A percentile compares a stretch with the other conserved stretches of the same genome.
Evolutionary conservation across 305 asterid genomes (phyloP).

Genomic region (Euphrasia arctica): DNA sequence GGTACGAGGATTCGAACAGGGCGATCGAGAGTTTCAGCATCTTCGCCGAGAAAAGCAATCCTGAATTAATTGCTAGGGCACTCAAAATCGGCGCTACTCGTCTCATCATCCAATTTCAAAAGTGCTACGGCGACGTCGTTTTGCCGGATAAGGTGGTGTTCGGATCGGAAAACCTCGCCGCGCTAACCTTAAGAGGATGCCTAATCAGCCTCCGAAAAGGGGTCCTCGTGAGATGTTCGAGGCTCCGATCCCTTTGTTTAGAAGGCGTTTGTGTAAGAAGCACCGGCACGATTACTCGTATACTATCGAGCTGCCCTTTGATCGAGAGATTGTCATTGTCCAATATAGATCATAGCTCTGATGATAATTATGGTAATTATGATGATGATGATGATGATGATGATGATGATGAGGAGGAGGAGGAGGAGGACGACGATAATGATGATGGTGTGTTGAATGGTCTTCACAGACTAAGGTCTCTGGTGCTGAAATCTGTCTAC

Average conservation of each 20-base stretch:
- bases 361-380: neutral
- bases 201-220: neutral
- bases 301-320: no score
- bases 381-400: neutral
- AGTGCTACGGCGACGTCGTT: no score
- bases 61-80: neutral
- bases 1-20: no score
- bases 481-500: neutral
- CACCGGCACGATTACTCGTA: no score
- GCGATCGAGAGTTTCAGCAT: neutral
- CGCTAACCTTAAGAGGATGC: conserved; percentile 8
- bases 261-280: neutral
- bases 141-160: conserved; percentile 16
- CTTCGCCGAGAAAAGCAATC: no score
- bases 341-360: no score
- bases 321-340: no score
- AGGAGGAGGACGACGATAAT: neutral
- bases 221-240: neutral
- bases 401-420: neutral
- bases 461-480: neutral
- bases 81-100: neutral
- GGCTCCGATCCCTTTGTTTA: conserved; percentile 9
- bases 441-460: neutral
- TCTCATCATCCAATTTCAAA: neutral
- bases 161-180: conserved; percentile 1